Evolutionary conservation across 1,139 yeast species (phyloP), one percentile per base, ranked within the genome.

Genomic region (Kodamaea ohmeri): DNA sequence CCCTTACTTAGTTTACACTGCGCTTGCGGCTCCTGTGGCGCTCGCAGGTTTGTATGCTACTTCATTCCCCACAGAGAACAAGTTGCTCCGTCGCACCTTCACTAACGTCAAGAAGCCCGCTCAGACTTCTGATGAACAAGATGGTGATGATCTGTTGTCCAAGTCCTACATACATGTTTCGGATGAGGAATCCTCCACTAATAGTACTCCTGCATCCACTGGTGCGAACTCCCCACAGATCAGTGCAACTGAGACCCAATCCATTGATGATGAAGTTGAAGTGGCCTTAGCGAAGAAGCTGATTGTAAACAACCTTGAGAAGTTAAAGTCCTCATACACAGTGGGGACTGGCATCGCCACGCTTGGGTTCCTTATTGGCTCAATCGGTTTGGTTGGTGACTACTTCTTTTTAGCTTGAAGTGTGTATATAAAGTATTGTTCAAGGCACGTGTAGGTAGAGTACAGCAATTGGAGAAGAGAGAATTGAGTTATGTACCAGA

Each of bases 1-100:
- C 55, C 82, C 82, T 6, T 77, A 76, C 50, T 67, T 77, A 50
- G 50, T 77, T 25, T 77, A 77, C 50, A 64, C 80, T n/a, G 73
- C 78, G n/a, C 38, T 74, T 16, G 74, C 77, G 13, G 70, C 71
- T 25, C 76, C 78, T 4, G 35, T 51, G 25, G 35, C 51, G 33
- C 45, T 54, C 9, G 41, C 32, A 7, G 46, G 47, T 7, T 38
- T 44, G 31, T 45, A 39, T 36, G 42, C 42, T 22, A 43, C 34
- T 21, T 43, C 44, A 7, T 46, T 28, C 22, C 21, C 30, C 6
- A 20, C 36, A 12, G 52, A 47, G 21, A 34, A 27, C 30, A 38
- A 38, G 14, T 39, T 49, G 32, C 36, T 46, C 26, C 20, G 17
- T 15, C 39, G 36, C 11, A 37, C 35, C 13, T 34, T 25, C 20